Base-by-base conservation (phyloP, 2,329 filamentous ascomycete genomes). In the Truncatella angustata region DNA sequence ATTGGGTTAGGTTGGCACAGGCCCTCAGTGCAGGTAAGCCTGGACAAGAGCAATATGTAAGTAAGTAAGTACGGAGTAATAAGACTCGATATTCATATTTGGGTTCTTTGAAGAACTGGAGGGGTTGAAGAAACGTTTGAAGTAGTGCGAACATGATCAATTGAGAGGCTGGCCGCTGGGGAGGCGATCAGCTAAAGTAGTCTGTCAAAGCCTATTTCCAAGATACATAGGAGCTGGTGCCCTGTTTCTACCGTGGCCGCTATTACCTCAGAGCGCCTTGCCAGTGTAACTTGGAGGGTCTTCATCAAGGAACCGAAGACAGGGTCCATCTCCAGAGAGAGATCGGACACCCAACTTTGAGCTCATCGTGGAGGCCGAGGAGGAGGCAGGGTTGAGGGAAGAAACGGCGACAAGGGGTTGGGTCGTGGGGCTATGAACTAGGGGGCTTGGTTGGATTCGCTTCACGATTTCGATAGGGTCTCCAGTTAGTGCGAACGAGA, bases 221-320 rank as follows among this genome's bases (percentile, higher is more conserved):
- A 5, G n/a, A 32, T 35, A 26, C 21, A 24, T 44, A 28, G 40
- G 21, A 44, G 40, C 24, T 23, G 12, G 20, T 44, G 40, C 40
- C 40, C 43, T 46, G 43, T 35, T 46, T 46, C 43, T 20, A 34
- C 32, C 43, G 32, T 46, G 26, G 43, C 43, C 43, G 43, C 43
- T 24, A 46, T 46, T 46, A 46, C 43, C 43, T 46, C 43, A 46
- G 43, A 46, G 43, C n/a, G 40, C 23, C 28, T n/a, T 24, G 40
- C 40, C 40, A 44, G 24, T 44, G 23, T 28, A 24, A 44, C 40
- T 30, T 28, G 21, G 40, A 44, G 40, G 40, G 40, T 44, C 40
- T 28, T 44, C 20, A 30, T 28, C 40, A 32, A 14, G 28, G 28
- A 32, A 32, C 7, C 28, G 28, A 32, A 32, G 28, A 7, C 28